phyloP scores from a whole-genome alignment of 306 rosid species.

The Trifolium fragiferum region DNA sequence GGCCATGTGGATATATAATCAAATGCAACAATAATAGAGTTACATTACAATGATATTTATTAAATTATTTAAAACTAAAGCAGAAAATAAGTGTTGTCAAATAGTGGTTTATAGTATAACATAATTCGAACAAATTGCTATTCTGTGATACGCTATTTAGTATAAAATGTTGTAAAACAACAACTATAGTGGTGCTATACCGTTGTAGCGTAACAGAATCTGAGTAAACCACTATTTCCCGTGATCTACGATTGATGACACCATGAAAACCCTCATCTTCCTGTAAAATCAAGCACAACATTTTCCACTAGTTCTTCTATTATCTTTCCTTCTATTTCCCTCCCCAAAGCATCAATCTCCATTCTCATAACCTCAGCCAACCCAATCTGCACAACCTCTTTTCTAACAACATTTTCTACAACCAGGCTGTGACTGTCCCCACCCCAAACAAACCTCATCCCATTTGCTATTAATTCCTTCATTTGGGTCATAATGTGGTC shows the following conservation, averaged over 20 bases:
- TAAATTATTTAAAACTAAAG: not conserved
- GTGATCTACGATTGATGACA: not conserved
- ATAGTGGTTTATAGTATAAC: not conserved
- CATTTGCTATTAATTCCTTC: slow-evolving; percentile 70
- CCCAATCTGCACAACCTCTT: slow-evolving; percentile 70
- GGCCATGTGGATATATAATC: slow-evolving; percentile 44
- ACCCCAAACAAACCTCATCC: slow-evolving; percentile 58
- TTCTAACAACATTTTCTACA: slow-evolving; percentile 73
- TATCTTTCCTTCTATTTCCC: slow-evolving; percentile 70
- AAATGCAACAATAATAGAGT: slow-evolving; percentile 53
- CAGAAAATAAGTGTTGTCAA: not conserved
- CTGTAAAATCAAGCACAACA: slow-evolving; percentile 67
- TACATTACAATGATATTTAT: slow-evolving; percentile 38
- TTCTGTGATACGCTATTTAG: not conserved
- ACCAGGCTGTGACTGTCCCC: slow-evolving; percentile 75
- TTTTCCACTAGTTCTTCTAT: slow-evolving; percentile 81
- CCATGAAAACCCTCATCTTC: slow-evolving; percentile 13
- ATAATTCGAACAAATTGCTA: not conserved
- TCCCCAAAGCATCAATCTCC: slow-evolving; percentile 72
- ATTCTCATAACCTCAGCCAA: slow-evolving; percentile 68
- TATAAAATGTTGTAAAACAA: not conserved
- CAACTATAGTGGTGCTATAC: not conserved
- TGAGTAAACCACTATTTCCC: not conserved
- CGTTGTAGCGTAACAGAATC: not conserved
- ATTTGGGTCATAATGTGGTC: slow-evolving; percentile 73